phyloP scores from a whole-genome alignment of 2,329 filamentous ascomycete species.

The Fusarium brevicatenulatum region DNA sequence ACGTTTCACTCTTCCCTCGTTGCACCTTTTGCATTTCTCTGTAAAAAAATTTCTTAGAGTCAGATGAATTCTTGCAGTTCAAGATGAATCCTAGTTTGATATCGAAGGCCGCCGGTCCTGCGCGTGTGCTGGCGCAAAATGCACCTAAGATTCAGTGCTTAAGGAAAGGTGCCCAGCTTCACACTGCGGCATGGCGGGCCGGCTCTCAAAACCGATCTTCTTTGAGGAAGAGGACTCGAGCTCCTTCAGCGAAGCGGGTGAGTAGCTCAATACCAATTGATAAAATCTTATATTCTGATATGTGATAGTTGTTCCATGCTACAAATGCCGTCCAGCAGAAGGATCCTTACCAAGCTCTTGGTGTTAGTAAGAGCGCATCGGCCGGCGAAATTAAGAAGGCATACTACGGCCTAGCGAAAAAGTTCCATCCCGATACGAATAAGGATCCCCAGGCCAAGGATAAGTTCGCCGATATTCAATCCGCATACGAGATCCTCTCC shows the following conservation, averaged over 20 bases:
- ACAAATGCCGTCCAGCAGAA: conserved; percentile 66
- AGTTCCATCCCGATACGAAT: conserved; percentile 97
- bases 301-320: conserved; percentile 67
- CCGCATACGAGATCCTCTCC: conserved; percentile 91
- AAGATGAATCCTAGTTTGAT: conserved; percentile 61
- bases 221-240: conserved; percentile 22
- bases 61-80: conserved; percentile 46
- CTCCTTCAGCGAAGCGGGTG: conserved; percentile 44
- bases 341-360: conserved; percentile 89
- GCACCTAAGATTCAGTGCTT: conserved; percentile 55
- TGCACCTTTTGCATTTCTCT: conserved; percentile 22
- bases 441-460: conserved; percentile 95
- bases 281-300: conserved; percentile 28
- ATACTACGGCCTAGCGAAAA: conserved; percentile 97
- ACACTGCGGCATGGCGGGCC: conserved; percentile 45
- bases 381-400: conserved; percentile 95
- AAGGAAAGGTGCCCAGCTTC: conserved; percentile 51
- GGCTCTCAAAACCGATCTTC: conserved; percentile 33
- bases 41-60: conserved; percentile 12
- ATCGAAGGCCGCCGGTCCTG: conserved; percentile 58
- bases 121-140: conserved; percentile 57
- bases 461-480: conserved; percentile 91
- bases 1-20: conserved; percentile 22
- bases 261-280: conserved; percentile 31
- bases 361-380: conserved; percentile 83